Evolutionary conservation across 805 yeast species (phyloP), one percentile per base, ranked within the genome.

Genomic region (Saturnispora mendoncae): DNA sequence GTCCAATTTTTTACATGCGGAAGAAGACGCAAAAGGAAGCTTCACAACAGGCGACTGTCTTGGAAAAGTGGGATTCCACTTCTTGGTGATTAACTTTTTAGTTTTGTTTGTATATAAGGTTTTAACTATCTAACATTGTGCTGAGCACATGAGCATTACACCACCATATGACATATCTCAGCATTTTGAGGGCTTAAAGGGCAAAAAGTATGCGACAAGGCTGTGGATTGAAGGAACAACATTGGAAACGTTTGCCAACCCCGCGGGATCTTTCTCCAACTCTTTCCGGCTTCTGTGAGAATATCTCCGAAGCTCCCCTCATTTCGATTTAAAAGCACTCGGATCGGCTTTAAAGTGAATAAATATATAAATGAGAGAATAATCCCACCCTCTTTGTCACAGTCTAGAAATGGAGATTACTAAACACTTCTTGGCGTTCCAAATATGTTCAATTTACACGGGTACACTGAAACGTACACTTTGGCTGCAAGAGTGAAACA

Each of bases 1-100:
- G 99, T 65, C 96, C 97, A 2, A 92, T 92, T 28, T 92, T 92
- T 55, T 92, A 92, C 60, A 92, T 92, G 98, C 72, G 99, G 55
- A 88, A 76, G 61, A 81, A 82, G 56, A 83, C 80, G 7, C 90
- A 82, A 53, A 83, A 81, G 58, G 94, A 84, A 52, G 72, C 79
- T 6, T 58, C 64, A 26, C 67, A 67, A 29, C 80, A 78, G 43
- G 65, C 76, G 7, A 58, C 58, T 21, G 90, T 84, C 53, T 57
- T 84, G 46, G 63, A 61, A 20, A 76, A 78, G 55, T 83, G 86
- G 78, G 84, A 81, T 46, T 65, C 68, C 18, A 73, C 78, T 3
- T 58, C 56, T 7, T 76, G 82, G 82, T 76, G 41, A 48, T 7
- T 23, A 7, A 10, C 10, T 7, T 23, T 7, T 6, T 7, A 6